phyloP scores from a whole-genome alignment of 805 yeast genomes.

The Starmerella geochares region DNA sequence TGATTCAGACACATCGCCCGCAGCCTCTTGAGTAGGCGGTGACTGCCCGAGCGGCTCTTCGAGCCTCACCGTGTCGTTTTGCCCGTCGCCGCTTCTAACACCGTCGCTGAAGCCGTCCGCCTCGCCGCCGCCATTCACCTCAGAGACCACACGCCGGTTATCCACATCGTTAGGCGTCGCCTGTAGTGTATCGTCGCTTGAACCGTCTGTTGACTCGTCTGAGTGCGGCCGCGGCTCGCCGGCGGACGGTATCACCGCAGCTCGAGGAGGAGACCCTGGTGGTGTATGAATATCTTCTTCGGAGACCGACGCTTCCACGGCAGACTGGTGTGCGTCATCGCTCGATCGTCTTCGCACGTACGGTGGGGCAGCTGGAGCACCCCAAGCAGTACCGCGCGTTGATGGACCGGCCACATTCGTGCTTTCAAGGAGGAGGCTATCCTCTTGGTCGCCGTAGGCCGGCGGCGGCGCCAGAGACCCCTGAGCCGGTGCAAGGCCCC shows the following conservation, averaged over 20 bases:
- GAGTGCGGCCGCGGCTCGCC: too few species aligned
- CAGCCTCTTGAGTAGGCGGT: too few species aligned
- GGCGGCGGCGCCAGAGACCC: slow-evolving; percentile 93
- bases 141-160: too few species aligned
- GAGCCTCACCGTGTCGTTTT: too few species aligned
- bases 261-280: slow-evolving; percentile 22
- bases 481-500: slow-evolving; percentile 89
- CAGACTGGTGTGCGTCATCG: slow-evolving; percentile 17
- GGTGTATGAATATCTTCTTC: slow-evolving; percentile 15
- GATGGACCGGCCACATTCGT: slow-evolving; percentile 11
- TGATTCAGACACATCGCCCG: neutral
- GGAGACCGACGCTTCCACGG: neutral
- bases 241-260: too few species aligned
- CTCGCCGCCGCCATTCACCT: too few species aligned
- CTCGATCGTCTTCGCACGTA: slow-evolving; percentile 17
- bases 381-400: neutral
- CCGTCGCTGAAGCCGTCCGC: too few species aligned
- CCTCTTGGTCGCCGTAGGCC: slow-evolving; percentile 67
- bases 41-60: too few species aligned
- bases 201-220: neutral
- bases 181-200: neutral
- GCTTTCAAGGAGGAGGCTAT: slow-evolving; percentile 52
- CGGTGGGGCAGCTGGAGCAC: slow-evolving; percentile 18
- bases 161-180: too few species aligned
- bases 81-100: neutral